Evolutionary conservation across 2,329 filamentous ascomycete species (phyloP), one percentile per base, ranked within the genome.

Genomic region (Exophiala sp.): DNA sequence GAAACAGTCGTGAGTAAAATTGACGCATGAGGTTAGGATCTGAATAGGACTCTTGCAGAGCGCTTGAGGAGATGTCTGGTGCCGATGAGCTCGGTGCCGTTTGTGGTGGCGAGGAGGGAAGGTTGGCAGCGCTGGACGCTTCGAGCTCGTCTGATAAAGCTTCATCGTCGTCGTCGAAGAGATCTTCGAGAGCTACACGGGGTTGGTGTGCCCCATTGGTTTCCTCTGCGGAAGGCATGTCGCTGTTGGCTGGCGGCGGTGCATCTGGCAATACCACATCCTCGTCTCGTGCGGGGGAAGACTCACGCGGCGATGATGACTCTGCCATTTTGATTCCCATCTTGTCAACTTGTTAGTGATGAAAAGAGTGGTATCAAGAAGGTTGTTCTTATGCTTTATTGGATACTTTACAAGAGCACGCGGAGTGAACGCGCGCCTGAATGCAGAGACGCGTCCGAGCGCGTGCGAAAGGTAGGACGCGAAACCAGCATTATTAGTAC

Each of bases 1-100:
- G 93, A 62, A 97, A 97, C 30, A 98, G 76, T 41, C 93, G 87
- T 65, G 95, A 87, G 67, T 98, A 98, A 72, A 96, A 98, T 57
- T 85, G 87, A 62, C 86, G 82, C 82, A 97, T 89, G 9, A 94
- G 79, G 63, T 90, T 87, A 1, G 87, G 82, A 60, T 54, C 44
- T 14, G 22, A 37, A 47, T 55, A 55, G 13, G 55, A 52, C 45
- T 27, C 38, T n/a, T 44, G 10, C 14, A 21, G 41, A 34, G 43
- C 24, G 23, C 43, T 38, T 68, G 77, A 70, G 67, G 55, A 38
- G 54, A 58, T 56, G 49, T 65, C 61, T 52, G 63, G 14, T 5
- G 14, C 58, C 57, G 72, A 63, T 64, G 60, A 37, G 66, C 68
- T 60, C 59, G 71, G 63, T 57, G 72, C 64, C 48, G 59, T 56